Evolutionary conservation across 306 rosid genomes (phyloP).

Genomic region (Vicia faba): DNA sequence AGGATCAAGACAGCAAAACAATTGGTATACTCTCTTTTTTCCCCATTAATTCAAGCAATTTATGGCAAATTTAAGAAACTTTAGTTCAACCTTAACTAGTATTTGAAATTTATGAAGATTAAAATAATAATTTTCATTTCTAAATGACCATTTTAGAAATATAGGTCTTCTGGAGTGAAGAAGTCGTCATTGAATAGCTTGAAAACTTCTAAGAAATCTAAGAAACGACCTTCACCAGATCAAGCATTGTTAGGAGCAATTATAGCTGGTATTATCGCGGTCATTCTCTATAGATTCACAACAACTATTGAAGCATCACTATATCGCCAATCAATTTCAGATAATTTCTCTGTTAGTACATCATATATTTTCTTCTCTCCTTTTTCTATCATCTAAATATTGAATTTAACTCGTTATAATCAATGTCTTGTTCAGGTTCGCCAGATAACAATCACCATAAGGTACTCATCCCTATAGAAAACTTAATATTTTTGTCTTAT

Average conservation of each 20-base stretch:
- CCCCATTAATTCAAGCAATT: background rate
- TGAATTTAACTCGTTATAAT: background rate
- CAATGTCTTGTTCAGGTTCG: conserved; percentile 55
- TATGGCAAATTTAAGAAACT: background rate
- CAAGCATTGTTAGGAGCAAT: conserved; percentile 76
- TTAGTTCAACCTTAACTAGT: background rate
- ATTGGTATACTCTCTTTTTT: conserved; percentile 47
- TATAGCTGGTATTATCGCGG: conserved; percentile 67
- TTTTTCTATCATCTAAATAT: background rate
- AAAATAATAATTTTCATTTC: background rate
- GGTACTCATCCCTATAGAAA: conserved; percentile 42
- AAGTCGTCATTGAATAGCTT: conserved; percentile 56
- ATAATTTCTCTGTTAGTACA: conserved; percentile 67
- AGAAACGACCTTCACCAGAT: conserved; percentile 57
- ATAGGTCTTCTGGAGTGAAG: conserved; percentile 67
- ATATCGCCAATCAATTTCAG: conserved; percentile 65
- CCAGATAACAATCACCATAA: conserved; percentile 80
- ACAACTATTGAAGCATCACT: conserved; percentile 71
- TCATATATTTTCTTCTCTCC: background rate
- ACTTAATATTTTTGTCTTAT: conserved; percentile 15
- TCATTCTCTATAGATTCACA: conserved; percentile 68
- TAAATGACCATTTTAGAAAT: conserved; percentile 58
- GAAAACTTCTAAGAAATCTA: conserved; percentile 50
- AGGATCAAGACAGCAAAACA: conserved; percentile 64
- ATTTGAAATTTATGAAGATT: background rate